Conservation (phyloP, 306 rosid genomes). For the Cucumis hystrix region DNA sequence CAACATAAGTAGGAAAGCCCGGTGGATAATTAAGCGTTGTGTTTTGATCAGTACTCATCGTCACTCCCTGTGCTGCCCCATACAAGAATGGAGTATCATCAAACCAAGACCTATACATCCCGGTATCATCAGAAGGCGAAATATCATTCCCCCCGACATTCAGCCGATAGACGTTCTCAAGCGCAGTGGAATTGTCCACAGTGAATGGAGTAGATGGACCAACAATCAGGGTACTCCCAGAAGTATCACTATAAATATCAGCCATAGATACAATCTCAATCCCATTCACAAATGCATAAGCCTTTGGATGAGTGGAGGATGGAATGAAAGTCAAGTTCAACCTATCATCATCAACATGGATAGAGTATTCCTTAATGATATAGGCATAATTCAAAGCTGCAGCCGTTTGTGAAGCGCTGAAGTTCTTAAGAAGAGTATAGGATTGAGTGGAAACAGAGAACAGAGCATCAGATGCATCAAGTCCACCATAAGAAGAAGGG, state of each 20-base stretch:
- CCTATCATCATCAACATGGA: constrained; percentile 44
- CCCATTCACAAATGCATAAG: constrained; percentile 84
- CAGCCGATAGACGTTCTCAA: constrained; percentile 59
- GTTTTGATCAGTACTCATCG: constrained; percentile 32
- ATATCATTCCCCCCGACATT: constrained; percentile 88
- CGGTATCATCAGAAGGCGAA: constrained; percentile 63
- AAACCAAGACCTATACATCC: constrained; percentile 70
- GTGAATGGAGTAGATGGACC: constrained; percentile 15
- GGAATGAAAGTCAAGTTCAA: constrained; percentile 62
- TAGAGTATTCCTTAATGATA: constrained; percentile 45
- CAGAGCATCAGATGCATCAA: constrained; percentile 38
- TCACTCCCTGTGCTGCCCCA: constrained; percentile 59
- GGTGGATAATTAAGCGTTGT: constrained; percentile 32
- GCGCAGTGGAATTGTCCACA: constrained; percentile 51
- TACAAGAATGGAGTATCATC: constrained; percentile 44
- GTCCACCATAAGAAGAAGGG: constrained; percentile 44
- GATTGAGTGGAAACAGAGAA: constrained; percentile 45
- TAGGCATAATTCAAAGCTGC: constrained; percentile 46
- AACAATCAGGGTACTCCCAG: constrained; percentile 28
- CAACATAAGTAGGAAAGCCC: constrained; percentile 36
- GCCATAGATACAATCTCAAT: constrained; percentile 84
- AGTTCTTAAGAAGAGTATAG: constrained; percentile 48
- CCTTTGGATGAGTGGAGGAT: constrained; percentile 36
- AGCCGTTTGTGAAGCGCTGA: constrained; percentile 52
- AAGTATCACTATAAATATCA: constrained; percentile 44